Evolutionary conservation across 345 rosid species (phyloP), one percentile per base, ranked within the genome.

Genomic region (Rhodamnia argentea): DNA sequence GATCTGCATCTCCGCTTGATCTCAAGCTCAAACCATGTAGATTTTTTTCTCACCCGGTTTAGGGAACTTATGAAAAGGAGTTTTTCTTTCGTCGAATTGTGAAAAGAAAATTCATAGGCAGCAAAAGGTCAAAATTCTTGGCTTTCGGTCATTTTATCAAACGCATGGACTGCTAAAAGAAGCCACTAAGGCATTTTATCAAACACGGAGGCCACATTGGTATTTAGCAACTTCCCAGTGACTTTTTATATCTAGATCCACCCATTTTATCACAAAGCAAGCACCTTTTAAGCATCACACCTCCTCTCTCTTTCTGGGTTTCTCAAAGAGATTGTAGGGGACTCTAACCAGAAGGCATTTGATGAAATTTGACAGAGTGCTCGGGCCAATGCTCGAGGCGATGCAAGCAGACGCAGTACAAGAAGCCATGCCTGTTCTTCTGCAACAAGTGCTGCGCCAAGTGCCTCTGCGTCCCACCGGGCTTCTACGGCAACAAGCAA

Each of bases 401-500:
- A 85, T 95, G 97, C 82, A 87, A 93, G 82, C 85, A 84, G 87
- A 96, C 98, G n/a, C 92, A 94, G 84, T 89, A 92, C 89, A 90
- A 86, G 85, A 92, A 95, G 76, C 93, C 96, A 60, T 96, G 98
- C 92, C 90, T 94, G 91, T 93, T 94, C 90, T 93, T 93, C 90
- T 93, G 98, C 84, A 93, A 92, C 59, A 95, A 95, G 84, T 94
- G 99, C 84, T 95, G 98, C 85, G 92, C 87, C 70, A 90, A 88
- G 87, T 96, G 99, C 87, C 93, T 93, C 52, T 96, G 98, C 89
- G 97, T 95, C 6, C 99, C 97, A 59, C 95, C 97, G 58, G 98
- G 95, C 88, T 92, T 83, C 87, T 92, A 90, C 52, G 95, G 95
- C 82, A 92, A 93, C 91, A 95, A 94, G 85, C 88, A 84, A 84